Base-by-base conservation (phyloP, 2,329 filamentous ascomycete species). In the Cladosporium sp. region DNA sequence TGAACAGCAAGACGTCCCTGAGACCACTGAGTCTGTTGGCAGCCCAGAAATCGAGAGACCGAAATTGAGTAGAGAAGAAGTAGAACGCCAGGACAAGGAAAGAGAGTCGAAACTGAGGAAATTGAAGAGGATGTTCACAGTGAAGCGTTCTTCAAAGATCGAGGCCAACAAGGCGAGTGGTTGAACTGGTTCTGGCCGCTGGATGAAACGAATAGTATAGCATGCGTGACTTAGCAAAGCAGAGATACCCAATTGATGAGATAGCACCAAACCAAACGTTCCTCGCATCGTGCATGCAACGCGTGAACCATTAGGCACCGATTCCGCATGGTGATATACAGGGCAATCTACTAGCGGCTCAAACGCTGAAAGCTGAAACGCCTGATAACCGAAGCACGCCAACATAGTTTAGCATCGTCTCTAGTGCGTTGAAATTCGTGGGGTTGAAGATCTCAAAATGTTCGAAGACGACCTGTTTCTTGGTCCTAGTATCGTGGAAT, bases 81-180 rank as follows among this genome's bases (percentile, higher is more conserved):
- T 71, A 13, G 65, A 60, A 34, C 54, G 58, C 40, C 63, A 65
- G 52, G 71, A 73, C 49, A 68, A 68, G 56, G 71, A 71, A 60
- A 64, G 71, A 28, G 65, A 70, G 45, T 68, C 68, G 9, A 65
- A 65, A 44, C 36, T 73, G 52, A 60, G 62, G 54, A 69, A 66
- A 57, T 49, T 73, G 58, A 73, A 71, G 62, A 70, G 62, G 32
- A 61, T 71, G 34, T 67, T 73, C 59, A 70, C 62, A 8, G 67
- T 71, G 50, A 72, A 71, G 61, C 47, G 66, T 2, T 61, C 60
- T 25, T 59, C 64, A 15, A 64, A 62, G 28, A 50, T 58, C 13
- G 48, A 34, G 22, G 34, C 32, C 7, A 15, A 40, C 1, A 37
- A 47, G 32, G n/a, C 52, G 13, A 47, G 40, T 36, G 22, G 17